Evolutionary conservation across 202 grass and related monocot genomes (phyloP), one percentile per base, ranked within the genome.

Genomic region (Schoenoplectus tabernaemontani): DNA sequence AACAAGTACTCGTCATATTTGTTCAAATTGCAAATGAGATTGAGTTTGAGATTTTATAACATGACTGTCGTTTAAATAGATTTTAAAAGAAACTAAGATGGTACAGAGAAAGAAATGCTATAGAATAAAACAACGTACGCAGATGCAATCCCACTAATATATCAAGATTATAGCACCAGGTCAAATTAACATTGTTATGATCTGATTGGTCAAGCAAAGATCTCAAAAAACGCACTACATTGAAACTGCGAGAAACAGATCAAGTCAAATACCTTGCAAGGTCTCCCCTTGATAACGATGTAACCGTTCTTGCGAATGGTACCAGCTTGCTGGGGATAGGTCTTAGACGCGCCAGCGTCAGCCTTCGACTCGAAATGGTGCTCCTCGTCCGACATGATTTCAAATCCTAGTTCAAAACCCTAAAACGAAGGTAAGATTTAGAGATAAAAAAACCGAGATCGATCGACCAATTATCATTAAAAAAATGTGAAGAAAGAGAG

Each of bases 311-410:
- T 97, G 63, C 93, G 88, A 86, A 97, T 89, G 28, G 90, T 87
- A 9, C 93, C 93, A 24, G 93, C 93, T 87, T 97, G 90, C 93
- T 93, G 91, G 4, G 93, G 90, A 74, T 82, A 97, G 66, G 93
- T 97, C 90, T 93, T 97, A 68, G 93, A 97, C 66, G 93, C 93
- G 9, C 90, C 93, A 1, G 93, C 88, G 24, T 96, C 93, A 9
- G 93, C 90, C 90, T 96, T 96, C 59, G 90, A 97, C 78, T 97
- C 88, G 76, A 97, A 93, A 19, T 97, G 94, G 82, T 92, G 94
- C 73, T 97, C 93, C 87, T 97, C 94, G 74, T 97, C 94, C 65
- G 94, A 97, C 94, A 97, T 97, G 82, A 59, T 47, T 57, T 59
- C 79, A 58, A 76, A 75, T 3, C 74, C 68, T 51, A 61, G 5